A percentile compares a stretch with the other conserved stretches of the same genome.
phyloP scores from a whole-genome alignment of 441 rosid genomes.

The Breynia disticha region DNA sequence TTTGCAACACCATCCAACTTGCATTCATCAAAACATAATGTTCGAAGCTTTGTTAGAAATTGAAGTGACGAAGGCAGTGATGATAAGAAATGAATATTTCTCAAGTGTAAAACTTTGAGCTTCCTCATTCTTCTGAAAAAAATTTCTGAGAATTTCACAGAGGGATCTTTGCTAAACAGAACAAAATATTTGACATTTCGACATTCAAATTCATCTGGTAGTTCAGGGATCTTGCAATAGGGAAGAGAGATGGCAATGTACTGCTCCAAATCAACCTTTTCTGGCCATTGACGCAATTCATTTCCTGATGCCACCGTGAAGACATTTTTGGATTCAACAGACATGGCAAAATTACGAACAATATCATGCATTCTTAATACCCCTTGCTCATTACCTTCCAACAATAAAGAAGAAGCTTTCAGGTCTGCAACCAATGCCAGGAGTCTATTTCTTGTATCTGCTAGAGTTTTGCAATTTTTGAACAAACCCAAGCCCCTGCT shows the following conservation, averaged over 20 bases:
- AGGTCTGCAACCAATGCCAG: constrained; percentile 1
- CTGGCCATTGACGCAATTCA: constrained; percentile 9
- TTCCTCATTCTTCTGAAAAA: constrained; percentile 4
- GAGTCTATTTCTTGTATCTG: constrained; percentile 3
- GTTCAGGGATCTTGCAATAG: not conserved
- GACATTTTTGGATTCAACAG: constrained; percentile 2
- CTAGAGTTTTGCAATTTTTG: not conserved
- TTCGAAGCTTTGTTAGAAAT: constrained; percentile 11
- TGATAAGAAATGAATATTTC: not conserved
- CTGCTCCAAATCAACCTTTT: not conserved
- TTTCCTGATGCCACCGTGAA: not conserved
- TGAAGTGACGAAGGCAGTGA: constrained; percentile 13
- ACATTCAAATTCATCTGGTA: constrained; percentile 5
- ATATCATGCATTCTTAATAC: not conserved
- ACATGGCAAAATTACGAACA: constrained; percentile 4
- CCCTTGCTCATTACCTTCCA: not conserved
- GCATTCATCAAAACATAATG: constrained; percentile 5
- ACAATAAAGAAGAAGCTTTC: constrained; percentile 7
- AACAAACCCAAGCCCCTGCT: constrained; percentile 7
- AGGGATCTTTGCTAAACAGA: not conserved
- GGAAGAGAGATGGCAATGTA: constrained; percentile 6
- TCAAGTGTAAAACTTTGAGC: constrained; percentile 14
- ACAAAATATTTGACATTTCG: constrained; percentile 7
- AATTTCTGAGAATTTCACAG: constrained; percentile 1
- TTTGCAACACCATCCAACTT: not conserved